Percentiles rank a stretch among this genome's conserved stretches.
Conservation (phyloP, 2,329 filamentous ascomycete species). For the Neofusicoccum laricinum region DNA sequence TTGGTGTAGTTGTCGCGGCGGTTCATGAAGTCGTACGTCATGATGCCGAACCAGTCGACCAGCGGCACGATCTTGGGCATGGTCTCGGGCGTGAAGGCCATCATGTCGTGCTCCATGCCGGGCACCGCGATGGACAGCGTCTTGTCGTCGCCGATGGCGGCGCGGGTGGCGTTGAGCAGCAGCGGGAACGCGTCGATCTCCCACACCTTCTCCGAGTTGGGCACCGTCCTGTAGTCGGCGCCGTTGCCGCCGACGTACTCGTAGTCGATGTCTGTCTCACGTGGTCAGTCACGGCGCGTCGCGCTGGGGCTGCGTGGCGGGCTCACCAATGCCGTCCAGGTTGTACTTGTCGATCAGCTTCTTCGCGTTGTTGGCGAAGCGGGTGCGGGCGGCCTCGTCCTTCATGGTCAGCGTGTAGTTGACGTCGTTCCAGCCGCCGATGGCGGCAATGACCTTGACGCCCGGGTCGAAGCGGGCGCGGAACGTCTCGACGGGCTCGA, state of each 20-base stretch:
- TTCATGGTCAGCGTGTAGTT: conserved; percentile 7
- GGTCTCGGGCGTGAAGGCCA: conserved; percentile 60
- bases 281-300: neutral
- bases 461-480: conserved; percentile 52
- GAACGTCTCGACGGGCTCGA: conserved; percentile 51
- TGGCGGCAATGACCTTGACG: conserved; percentile 66
- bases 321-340: conserved; percentile 62
- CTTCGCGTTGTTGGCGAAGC: conserved; percentile 63
- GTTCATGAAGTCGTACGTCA: conserved; percentile 73
- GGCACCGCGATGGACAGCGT: conserved; percentile 67
- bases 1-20: conserved; percentile 60
- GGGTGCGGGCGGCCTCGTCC: conserved; percentile 45
- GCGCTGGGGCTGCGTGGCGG: too few relatives aligned
- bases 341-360: conserved; percentile 60
- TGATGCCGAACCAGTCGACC: conserved; percentile 68
- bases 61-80: conserved; percentile 57
- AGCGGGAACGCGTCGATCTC: conserved; percentile 63
- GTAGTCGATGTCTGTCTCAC: conserved; percentile 62
- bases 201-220: conserved; percentile 57
- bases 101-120: conserved; percentile 61
- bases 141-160: conserved; percentile 56
- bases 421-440: conserved; percentile 73
- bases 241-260: conserved; percentile 64
- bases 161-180: conserved; percentile 58
- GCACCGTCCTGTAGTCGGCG: conserved; percentile 60